Conservation (phyloP, 1,139 yeast species). For the Pichia cactophila region DNA sequence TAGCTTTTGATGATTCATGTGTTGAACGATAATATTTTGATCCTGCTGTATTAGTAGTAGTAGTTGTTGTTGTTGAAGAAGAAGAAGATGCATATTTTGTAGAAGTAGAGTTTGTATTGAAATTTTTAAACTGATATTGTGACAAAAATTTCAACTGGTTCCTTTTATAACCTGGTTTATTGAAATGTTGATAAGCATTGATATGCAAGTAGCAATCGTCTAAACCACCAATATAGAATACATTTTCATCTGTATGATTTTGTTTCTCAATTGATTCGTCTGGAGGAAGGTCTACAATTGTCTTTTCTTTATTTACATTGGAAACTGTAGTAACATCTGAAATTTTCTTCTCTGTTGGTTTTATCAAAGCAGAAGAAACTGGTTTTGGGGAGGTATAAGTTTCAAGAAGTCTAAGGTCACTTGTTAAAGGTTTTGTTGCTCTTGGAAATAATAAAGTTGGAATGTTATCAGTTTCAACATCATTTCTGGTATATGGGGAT, state of each 20-base stretch:
- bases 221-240: neutral
- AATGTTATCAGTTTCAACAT: conserved; percentile 22
- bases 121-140: conserved; percentile 33
- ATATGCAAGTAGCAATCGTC: conserved; percentile 38
- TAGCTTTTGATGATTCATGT: conserved; percentile 27
- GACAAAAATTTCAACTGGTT: conserved; percentile 44
- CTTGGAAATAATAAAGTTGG: conserved; percentile 24
- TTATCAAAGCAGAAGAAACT: neutral
- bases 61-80: neutral
- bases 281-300: neutral
- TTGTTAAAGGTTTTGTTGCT: conserved; percentile 16
- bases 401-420: conserved; percentile 15
- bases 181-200: conserved; percentile 43
- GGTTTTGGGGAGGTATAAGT: neutral
- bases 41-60: too few relatives aligned
- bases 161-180: conserved; percentile 35
- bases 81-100: conserved; percentile 20
- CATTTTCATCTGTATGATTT: too few relatives aligned
- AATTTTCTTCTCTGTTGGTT: neutral
- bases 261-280: too few relatives aligned
- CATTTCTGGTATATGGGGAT: conserved; percentile 45
- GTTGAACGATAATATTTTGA: conserved; percentile 18
- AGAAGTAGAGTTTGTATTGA: conserved; percentile 12
- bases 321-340: neutral
- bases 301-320: neutral